Base-by-base conservation (phyloP, 2,329 filamentous ascomycete species). In the Alternaria triticina region DNA sequence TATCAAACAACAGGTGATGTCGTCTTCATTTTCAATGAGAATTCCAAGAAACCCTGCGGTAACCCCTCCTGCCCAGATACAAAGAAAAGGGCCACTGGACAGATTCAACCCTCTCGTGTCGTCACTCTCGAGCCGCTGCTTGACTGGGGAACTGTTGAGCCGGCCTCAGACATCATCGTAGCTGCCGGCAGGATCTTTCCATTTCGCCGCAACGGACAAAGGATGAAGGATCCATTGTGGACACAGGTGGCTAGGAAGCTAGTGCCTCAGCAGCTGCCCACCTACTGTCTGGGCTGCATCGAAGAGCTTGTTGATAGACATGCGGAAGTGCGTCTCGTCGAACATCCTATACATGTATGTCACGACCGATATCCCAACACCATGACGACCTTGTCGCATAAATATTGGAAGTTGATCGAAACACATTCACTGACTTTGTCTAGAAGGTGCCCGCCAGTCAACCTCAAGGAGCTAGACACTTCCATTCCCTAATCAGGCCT, bases 271-370 rank as follows among this genome's bases (percentile, higher is more conserved):
- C 17, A 61, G 25, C 23, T 27, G 13, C 27, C 43, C 9, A 45
- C 54, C 6, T 72, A 63, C 43, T 72, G 70, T 12, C 12, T 55
- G 13, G 44, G 57, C 7, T 72, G 70, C 43, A 22, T 72, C n/a
- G 49, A 59, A 17, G 55, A 33, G 23, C 40, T 71, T 11, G 61
- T 67, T 58, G 25, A 50, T 8, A 55, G 44, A 11, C 30, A 61
- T 12, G 46, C 22, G 9, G 40, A 56, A 8, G 52, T 60, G 20
- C 65, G 36, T 40, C 4, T 3, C 36, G 36, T 40, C 15, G 36
- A 17, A 17, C 36, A 17, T 40, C n/a, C n/a, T 40, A 1, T 11
- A 40, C 17, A 17, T 40, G 36, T 40, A 40, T 40, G 36, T 40
- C 17, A 40, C 8, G 9, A 4, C 36, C 5, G 36, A 40, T 6